Evolutionary conservation across 1,139 yeast genomes (phyloP).

Genomic region (Yamadazyma sp.): DNA sequence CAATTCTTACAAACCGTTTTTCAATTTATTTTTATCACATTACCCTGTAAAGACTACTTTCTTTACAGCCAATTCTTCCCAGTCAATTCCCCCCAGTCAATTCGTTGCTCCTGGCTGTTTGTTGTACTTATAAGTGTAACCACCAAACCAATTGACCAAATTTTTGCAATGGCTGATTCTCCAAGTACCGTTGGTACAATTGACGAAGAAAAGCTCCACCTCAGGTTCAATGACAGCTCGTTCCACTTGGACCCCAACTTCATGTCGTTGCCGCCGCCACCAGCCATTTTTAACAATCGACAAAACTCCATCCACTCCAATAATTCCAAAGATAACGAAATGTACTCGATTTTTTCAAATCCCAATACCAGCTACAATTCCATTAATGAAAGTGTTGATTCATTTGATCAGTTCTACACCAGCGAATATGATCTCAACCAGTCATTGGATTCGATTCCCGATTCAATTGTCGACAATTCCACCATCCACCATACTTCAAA

Average conservation of each 20-base stretch:
- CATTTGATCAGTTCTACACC: constrained; percentile 25
- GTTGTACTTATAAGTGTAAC: too few species aligned
- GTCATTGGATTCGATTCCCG: constrained; percentile 29
- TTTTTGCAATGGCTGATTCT: constrained; percentile 12
- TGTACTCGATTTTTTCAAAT: constrained; percentile 26
- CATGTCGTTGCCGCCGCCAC: constrained; percentile 18
- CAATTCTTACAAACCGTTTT: neutral
- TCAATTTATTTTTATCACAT: neutral
- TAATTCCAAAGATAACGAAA: constrained; percentile 13
- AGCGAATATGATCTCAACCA: constrained; percentile 29
- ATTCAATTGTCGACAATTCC: constrained; percentile 6
- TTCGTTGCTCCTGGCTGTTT: too few species aligned
- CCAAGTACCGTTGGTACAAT: constrained; percentile 17
- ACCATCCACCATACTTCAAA: constrained; percentile 11
- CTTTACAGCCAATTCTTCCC: neutral
- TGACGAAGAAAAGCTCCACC: constrained; percentile 14
- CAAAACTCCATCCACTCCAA: constrained; percentile 18
- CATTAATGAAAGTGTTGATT: constrained; percentile 14
- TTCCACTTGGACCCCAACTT: constrained; percentile 3
- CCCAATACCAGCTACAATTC: constrained; percentile 18
- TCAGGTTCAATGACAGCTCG: constrained; percentile 8
- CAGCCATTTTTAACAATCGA: constrained; percentile 19
- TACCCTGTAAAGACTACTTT: too few species aligned
- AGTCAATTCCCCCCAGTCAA: too few species aligned
- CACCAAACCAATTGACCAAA: too few species aligned